phyloP scores from a whole-genome alignment of 768 basidiomycete species.

The Termitomyces bulborhizus region DNA sequence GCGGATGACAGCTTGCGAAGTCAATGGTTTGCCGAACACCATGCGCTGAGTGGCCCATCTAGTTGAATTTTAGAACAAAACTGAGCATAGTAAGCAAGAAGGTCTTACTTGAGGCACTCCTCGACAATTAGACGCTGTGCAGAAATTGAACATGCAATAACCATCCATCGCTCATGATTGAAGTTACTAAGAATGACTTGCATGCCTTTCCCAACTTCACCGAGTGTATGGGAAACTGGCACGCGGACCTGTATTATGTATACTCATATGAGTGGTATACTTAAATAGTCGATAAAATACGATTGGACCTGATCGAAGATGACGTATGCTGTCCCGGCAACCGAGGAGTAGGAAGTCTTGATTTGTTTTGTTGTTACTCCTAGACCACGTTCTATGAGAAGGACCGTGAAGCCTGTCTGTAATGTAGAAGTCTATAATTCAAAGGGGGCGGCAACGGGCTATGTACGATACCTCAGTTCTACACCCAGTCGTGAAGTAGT shows the following conservation, averaged over 20 bases:
- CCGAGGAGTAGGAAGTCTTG: slow-evolving; percentile 88
- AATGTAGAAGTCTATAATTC: not conserved
- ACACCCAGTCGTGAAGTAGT: slow-evolving; percentile 81
- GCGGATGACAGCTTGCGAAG: slow-evolving; percentile 80
- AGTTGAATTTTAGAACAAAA: slow-evolving; percentile 2
- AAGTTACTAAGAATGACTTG: slow-evolving; percentile 80
- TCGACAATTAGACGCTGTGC: slow-evolving; percentile 81
- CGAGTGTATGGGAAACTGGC: slow-evolving; percentile 83
- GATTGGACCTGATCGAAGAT: slow-evolving; percentile 58
- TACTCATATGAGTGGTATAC: not conserved
- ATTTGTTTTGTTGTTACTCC: slow-evolving; percentile 81
- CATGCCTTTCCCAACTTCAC: slow-evolving; percentile 79
- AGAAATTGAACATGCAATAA: slow-evolving; percentile 60
- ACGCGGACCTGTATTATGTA: slow-evolving; percentile 48
- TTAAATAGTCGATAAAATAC: not conserved
- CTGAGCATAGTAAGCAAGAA: not conserved
- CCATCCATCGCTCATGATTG: slow-evolving; percentile 91
- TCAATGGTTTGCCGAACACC: slow-evolving; percentile 86
- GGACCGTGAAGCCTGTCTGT: slow-evolving; percentile 68
- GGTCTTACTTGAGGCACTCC: slow-evolving; percentile 77
- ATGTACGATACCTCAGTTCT: slow-evolving; percentile 47
- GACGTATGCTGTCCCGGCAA: slow-evolving; percentile 87
- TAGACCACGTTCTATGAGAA: slow-evolving; percentile 67
- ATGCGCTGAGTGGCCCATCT: slow-evolving; percentile 88
- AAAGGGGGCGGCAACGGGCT: not conserved